Evolutionary conservation across 1,284 basidiomycete genomes (phyloP).

Genomic region (Exobasidium rhododendri): DNA sequence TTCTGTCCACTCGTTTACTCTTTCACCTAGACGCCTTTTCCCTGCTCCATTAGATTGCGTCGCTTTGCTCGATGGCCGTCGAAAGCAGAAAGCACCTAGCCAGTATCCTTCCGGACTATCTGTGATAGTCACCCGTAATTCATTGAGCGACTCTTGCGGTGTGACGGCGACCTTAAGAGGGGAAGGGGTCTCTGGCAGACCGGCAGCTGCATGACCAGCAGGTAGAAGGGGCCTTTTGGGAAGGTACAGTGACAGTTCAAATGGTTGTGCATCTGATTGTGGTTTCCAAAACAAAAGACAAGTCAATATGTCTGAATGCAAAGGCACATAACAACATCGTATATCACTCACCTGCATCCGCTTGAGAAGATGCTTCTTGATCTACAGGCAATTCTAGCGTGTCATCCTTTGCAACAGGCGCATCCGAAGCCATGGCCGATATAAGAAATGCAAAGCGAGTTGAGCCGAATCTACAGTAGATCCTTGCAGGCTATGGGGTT

Average conservation of each 20-base stretch:
- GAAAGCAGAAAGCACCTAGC: conserved; percentile 53
- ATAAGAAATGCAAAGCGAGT: too few species aligned
- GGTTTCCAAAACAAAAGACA: neutral
- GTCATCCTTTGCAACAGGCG: neutral
- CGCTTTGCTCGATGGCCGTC: conserved; percentile 18
- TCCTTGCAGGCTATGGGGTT: too few species aligned
- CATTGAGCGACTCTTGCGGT: conserved; percentile 52
- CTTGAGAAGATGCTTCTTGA: neutral
- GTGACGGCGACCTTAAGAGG: conserved; percentile 50
- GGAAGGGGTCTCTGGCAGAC: conserved; percentile 47
- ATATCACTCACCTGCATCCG: neutral
- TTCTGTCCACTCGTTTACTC: conserved; percentile 48
- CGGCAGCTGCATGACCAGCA: conserved; percentile 29
- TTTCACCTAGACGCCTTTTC: conserved; percentile 25
- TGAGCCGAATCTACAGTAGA: too few species aligned
- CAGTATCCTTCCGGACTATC: conserved; percentile 54
- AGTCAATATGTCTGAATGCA: conserved; percentile 4
- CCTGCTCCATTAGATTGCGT: conserved; percentile 10
- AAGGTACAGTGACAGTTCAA: conserved; percentile 50
- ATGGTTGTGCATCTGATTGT: conserved; percentile 37
- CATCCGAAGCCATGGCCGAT: neutral
- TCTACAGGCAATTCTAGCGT: neutral
- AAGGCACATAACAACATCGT: neutral
- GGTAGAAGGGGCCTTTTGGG: conserved; percentile 49
- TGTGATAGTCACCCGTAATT: conserved; percentile 49